Percentiles rank a stretch among this genome's conserved stretches.
phyloP scores from a whole-genome alignment of 169 alveolate species.

The Amoebophrya sp. region DNA sequence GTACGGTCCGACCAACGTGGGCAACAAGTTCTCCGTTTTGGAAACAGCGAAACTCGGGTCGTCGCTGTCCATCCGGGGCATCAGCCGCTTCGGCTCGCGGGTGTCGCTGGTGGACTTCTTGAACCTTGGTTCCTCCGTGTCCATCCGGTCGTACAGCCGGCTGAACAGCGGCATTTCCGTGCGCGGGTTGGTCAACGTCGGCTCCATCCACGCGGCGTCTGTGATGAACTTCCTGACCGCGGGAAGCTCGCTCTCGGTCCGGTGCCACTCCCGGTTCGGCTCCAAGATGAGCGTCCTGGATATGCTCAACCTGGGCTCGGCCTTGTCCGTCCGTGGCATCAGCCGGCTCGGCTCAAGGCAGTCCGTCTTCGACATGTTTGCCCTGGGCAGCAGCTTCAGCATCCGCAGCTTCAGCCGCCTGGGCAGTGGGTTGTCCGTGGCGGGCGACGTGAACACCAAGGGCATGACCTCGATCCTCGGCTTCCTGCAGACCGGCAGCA shows the following conservation, averaged over 20 bases:
- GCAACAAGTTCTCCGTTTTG: too few relatives aligned
- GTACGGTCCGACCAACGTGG: too few relatives aligned
- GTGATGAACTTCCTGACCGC: background rate
- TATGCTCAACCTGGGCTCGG: background rate
- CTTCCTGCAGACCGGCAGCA: background rate
- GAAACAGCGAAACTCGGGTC: too few relatives aligned
- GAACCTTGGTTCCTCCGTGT: background rate
- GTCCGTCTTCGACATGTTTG: background rate
- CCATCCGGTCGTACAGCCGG: background rate
- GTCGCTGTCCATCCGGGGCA: too few relatives aligned
- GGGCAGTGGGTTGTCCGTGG: background rate
- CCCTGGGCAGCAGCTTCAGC: background rate
- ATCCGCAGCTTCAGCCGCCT: constrained; percentile 8
- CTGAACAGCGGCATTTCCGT: background rate
- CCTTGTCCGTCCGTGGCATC: background rate
- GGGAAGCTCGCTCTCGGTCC: background rate
- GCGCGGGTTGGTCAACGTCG: background rate
- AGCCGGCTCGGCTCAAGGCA: background rate
- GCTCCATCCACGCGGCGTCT: background rate
- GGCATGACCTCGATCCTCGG: background rate
- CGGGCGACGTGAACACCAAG: background rate
- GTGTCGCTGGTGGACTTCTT: background rate
- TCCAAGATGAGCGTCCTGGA: background rate
- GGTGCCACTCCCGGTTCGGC: background rate
- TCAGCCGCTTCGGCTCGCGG: background rate